phyloP scores from a whole-genome alignment of 805 yeast species.

The Lipomyces orientalis region DNA sequence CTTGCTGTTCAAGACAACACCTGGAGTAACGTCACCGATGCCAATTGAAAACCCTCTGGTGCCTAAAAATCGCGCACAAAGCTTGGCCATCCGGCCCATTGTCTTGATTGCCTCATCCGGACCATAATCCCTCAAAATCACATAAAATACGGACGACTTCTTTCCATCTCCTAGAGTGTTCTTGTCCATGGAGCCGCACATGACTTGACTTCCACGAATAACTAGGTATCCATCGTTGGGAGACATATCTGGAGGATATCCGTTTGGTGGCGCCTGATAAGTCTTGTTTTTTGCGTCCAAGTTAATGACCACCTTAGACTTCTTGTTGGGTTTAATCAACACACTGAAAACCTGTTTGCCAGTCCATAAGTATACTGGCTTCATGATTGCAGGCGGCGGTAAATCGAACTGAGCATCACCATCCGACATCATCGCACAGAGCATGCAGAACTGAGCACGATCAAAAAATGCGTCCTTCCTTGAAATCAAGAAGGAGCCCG shows the following conservation, averaged over 20 bases:
- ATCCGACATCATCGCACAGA: constrained; percentile 95
- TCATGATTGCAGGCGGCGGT: constrained; percentile 93
- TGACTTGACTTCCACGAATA: constrained; percentile 84
- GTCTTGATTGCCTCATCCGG: constrained; percentile 93
- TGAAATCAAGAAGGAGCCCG: constrained; percentile 91
- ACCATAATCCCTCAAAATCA: constrained; percentile 95
- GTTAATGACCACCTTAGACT: constrained; percentile 82
- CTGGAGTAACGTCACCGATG: constrained; percentile 96
- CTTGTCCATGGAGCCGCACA: constrained; percentile 97
- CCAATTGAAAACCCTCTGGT: constrained; percentile 97
- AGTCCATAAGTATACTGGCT: constrained; percentile 92
- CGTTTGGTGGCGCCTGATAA: constrained; percentile 72
- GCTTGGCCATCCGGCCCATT: constrained; percentile 99
- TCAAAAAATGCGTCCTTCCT: constrained; percentile 93
- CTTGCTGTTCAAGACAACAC: constrained; percentile 68
- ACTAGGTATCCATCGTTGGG: constrained; percentile 95
- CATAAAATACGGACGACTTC: constrained; percentile 93
- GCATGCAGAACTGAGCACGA: constrained; percentile 79
- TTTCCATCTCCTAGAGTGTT: constrained; percentile 97
- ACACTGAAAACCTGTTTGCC: constrained; percentile 95
- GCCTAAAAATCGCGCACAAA: constrained; percentile 94
- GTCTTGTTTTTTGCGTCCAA: constrained; percentile 95
- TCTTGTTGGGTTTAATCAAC: constrained; percentile 78
- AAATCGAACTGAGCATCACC: constrained; percentile 85
- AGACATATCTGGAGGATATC: constrained; percentile 89